Base-by-base conservation (phyloP, 495 filamentous ascomycete species). In the Podospora pseudopauciseta region DNA sequence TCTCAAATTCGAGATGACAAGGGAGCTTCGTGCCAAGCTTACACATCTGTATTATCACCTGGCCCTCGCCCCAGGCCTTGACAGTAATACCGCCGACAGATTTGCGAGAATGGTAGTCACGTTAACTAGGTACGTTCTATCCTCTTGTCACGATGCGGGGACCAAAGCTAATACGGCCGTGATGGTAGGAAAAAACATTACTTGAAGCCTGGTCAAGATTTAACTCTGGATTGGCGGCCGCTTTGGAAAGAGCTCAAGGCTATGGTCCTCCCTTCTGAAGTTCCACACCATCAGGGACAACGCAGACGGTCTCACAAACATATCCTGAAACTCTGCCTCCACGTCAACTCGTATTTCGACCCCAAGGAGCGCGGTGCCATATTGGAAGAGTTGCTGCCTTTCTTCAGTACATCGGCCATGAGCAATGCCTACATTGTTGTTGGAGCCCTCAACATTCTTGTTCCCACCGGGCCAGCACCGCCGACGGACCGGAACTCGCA, bases 61-160 rank as follows among this genome's bases (percentile, higher is more conserved):
- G 39, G 85, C 92, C 5, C 85, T 99, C 59, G 93, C 95, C 34
- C 94, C 94, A 0, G 95, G 96, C 4, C 82, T 99, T 63, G 96
- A 98, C 73, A 84, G 84, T 60, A 82, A 81, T 69, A 90, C 92
- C 26, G 84, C 93, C 16, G 96, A 99, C 80, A 85, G 95, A 66
- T 99, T 99, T 76, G 86, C 93, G 13, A 95, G 90, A 85, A 97
- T 97, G 93, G 95, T 97, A 71, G 93, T 97, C 79, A 87, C 91
- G 18, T 81, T 99, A 70, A 94, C 92, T 56, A 95, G 95, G 94
- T 94, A 80, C 83, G 89, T 77, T 70, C 44, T 27, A 19, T 16
- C 4, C 27, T 54, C 30, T 30, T 30, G 20, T 39, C 20, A 59
- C 6, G 4, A 39, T 18, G 19, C 15, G 11, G 4, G 60, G 11